Evolutionary conservation across 2,329 filamentous ascomycete genomes (phyloP).

Genomic region (Xylaria sp.): DNA sequence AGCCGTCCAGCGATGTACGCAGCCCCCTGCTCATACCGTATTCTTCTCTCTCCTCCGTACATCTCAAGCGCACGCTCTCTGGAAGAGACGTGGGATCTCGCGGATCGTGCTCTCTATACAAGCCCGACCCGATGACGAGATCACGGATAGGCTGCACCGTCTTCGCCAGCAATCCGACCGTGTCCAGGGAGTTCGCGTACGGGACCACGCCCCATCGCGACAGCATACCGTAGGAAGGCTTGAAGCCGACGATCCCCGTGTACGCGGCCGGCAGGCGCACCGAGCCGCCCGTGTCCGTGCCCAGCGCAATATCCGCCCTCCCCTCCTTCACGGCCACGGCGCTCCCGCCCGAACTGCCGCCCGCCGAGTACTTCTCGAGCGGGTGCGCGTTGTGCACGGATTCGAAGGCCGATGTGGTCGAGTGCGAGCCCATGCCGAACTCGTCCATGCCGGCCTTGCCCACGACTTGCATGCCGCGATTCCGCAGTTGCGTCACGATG

Average conservation of each 20-base stretch:
- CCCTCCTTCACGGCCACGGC: constrained; percentile 81
- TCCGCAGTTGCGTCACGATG: constrained; percentile 75
- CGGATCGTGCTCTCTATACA: constrained; percentile 69
- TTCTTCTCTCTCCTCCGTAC: constrained; percentile 49
- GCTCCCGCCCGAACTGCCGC: constrained; percentile 93
- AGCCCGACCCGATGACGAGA: constrained; percentile 61
- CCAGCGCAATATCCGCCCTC: constrained; percentile 73
- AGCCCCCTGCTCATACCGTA: constrained; percentile 34
- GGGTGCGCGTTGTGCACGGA: constrained; percentile 66
- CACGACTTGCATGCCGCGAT: constrained; percentile 70
- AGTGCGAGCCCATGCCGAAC: constrained; percentile 94
- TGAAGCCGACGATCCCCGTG: constrained; percentile 84
- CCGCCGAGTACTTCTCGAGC: constrained; percentile 66
- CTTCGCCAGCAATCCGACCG: constrained; percentile 79
- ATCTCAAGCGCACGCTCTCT: constrained; percentile 63
- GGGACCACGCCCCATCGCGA: constrained; percentile 88
- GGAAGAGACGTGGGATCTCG: constrained; percentile 81
- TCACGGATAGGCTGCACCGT: constrained; percentile 63
- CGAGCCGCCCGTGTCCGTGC: constrained; percentile 93
- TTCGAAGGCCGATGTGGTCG: constrained; percentile 74
- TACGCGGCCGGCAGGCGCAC: constrained; percentile 90
- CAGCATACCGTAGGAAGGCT: constrained; percentile 89
- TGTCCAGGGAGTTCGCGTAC: constrained; percentile 93
- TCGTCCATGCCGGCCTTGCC: constrained; percentile 96
- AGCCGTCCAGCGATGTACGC: constrained; percentile 44